Evolutionary conservation across 2,329 filamentous ascomycete genomes (phyloP).

Genomic region (Neofusicoccum ribis): DNA sequence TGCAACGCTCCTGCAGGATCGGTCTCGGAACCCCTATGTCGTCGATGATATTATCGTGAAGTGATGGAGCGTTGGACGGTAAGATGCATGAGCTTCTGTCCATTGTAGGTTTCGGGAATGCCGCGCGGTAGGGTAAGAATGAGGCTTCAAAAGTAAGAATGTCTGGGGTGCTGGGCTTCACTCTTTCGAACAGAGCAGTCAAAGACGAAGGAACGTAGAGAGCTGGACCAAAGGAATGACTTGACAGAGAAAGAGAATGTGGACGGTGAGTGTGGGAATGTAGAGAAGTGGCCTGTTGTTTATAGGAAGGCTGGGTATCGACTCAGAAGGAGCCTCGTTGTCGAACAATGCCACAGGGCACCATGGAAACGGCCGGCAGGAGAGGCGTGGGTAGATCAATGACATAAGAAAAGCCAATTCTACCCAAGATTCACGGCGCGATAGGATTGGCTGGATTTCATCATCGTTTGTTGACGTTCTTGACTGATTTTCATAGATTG

Average conservation of each 20-base stretch:
- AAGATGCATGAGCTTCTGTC: slow-evolving; percentile 39
- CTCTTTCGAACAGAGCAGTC: slow-evolving; percentile 25
- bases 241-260: slow-evolving; percentile 34
- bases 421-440: slow-evolving; percentile 17
- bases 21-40: slow-evolving; percentile 30
- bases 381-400: slow-evolving; percentile 20
- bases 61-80: slow-evolving; percentile 44
- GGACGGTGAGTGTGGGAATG: slow-evolving; percentile 34
- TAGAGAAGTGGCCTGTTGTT: slow-evolving; percentile 25
- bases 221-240: slow-evolving; percentile 48
- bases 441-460: slow-evolving; percentile 20
- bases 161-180: slow-evolving; percentile 34
- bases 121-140: slow-evolving; percentile 22
- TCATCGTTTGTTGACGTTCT: slow-evolving; percentile 18
- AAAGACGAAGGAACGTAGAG: slow-evolving; percentile 42
- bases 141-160: slow-evolving; percentile 40
- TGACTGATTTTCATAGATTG: slow-evolving; percentile 21
- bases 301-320: slow-evolving; percentile 21
- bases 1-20: slow-evolving; percentile 45
- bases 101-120: slow-evolving; percentile 23
- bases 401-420: slow-evolving; percentile 20
- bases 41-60: slow-evolving; percentile 28
- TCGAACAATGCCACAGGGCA: slow-evolving; percentile 19
- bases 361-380: slow-evolving; percentile 21
- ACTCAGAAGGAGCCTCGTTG: slow-evolving; percentile 20